Evolutionary conservation across 2,329 filamentous ascomycete species (phyloP), one percentile per base, ranked within the genome.

Genomic region (Periconia digitata): DNA sequence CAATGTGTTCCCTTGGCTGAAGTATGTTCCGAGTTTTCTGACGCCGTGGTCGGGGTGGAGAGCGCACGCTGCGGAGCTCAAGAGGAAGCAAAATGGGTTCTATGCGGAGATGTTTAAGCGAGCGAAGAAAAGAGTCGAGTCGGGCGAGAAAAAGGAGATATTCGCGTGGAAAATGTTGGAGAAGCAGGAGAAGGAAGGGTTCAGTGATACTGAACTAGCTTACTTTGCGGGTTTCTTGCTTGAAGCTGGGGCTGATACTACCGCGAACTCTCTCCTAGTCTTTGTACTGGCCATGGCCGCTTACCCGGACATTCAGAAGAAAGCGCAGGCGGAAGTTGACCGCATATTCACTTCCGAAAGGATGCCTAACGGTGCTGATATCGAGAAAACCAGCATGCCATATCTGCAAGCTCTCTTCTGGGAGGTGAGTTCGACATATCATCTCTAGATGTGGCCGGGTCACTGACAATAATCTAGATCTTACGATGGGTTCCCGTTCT

Each of bases 401-500:
- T 73, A 70, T 42, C 41, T 67, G 15, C 47, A 51, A 21, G 58
- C 60, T 3, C 54, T 65, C 15, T 41, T 48, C 6, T 44, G 27
- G 45, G 50, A 53, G 37, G 50, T 46, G n/a, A 22, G 39, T 47
- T 15, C 12, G 8, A 7, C 22, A 12, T 3, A 6, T 29, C 23
- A 6, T 18, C 27, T 15, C 20, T 24, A 15, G 21, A 23, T 41
- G 15, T 6, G n/a, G n/a, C n/a, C n/a, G n/a, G n/a, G n/a, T n/a
- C 16, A 6, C 27, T 8, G 27, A 32, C 15, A 8, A 15, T 32
- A 8, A 24, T 17, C 5, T 15, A 74, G 51, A 54, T 52, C 6
- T 56, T 69, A 35, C 60, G 71, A 29, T 73, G 67, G 66, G 56
- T 62, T 17, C 69, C 69, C 3, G 58, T 67, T n/a, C 40, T 55